Conservation (phyloP, 805 yeast genomes). For the Monosporozyma yasuniensis region DNA sequence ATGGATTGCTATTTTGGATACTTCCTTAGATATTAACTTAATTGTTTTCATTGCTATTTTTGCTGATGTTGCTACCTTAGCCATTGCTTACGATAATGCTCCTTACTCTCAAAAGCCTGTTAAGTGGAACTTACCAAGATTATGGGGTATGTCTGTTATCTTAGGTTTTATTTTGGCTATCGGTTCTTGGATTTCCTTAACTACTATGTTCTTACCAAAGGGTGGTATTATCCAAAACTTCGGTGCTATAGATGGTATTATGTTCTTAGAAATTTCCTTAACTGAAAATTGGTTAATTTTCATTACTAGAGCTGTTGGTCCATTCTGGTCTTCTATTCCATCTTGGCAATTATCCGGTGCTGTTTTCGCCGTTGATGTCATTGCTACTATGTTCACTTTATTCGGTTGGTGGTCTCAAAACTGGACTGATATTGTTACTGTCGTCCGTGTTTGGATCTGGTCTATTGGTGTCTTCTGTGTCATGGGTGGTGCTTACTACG, state of each 20-base stretch:
- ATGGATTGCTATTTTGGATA: constrained; percentile 92
- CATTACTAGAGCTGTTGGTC: constrained; percentile 95
- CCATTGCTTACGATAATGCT: constrained; percentile 96
- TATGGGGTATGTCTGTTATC: constrained; percentile 92
- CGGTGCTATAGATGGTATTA: constrained; percentile 88
- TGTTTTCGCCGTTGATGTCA: constrained; percentile 78
- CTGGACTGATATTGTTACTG: constrained; percentile 94
- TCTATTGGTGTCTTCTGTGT: constrained; percentile 95
- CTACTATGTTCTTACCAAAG: constrained; percentile 82
- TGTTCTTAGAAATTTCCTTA: constrained; percentile 87
- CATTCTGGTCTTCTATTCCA: constrained; percentile 95
- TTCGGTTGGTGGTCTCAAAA: constrained; percentile 98
- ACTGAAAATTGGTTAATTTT: constrained; percentile 97
- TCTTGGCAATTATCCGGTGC: constrained; percentile 97
- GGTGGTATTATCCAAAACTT: constrained; percentile 95
- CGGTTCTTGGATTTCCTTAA: constrained; percentile 91
- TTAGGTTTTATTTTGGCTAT: constrained; percentile 80
- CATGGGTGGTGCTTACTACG: constrained; percentile 93
- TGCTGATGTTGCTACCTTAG: constrained; percentile 95
- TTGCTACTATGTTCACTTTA: constrained; percentile 85
- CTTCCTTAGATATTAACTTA: constrained; percentile 77
- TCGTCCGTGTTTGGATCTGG: constrained; percentile 90
- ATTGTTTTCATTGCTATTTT: constrained; percentile 94
- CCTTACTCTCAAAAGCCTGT: constrained; percentile 90
- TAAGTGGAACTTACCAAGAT: constrained; percentile 93